Base-by-base conservation (phyloP, 768 basidiomycete species). In the Grammothele lineata region DNA sequence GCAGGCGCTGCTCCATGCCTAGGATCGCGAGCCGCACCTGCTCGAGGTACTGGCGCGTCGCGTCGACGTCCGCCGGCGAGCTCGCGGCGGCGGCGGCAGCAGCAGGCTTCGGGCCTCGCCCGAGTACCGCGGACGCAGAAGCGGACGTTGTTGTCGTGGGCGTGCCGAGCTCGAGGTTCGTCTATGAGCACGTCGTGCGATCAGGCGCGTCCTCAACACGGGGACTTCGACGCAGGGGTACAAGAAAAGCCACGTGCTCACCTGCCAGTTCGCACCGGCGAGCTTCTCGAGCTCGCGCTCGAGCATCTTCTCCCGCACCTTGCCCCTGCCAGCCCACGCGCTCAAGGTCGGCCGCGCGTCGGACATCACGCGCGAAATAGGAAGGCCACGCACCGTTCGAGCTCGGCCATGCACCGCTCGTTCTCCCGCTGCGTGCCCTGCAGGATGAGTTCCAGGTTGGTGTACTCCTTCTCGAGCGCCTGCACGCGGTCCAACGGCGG, bases 391-490 rank as follows among this genome's bases (percentile, higher is more conserved):
- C 37, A 83, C 85, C 83, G 73, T 46, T 91, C 88, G 3, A 89
- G 70, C 48, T 90, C 87, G 0, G 78, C 72, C 89, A 92, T 91
- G 52, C 83, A 85, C 40, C 84, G 73, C 56, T 91, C 88, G 57
- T 92, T 92, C 68, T 92, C 90, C 40, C 87, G 70, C 53, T 90
- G 87, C 0, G 89, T 91, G 0, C 88, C 89, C 49, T 86, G 78
- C 0, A 90, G 65, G 3, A 92, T 69, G 15, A 92, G 69, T 32
- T 90, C 89, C 1, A 90, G 68, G 47, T 86, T 84, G 56, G 80
- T 80, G 57, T 82, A 81, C 54, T 91, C 89, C 57, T 79, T 82
- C 62, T 85, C 73, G 25, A 90, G 64, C 27, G 72, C 73, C 48
- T 87, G 81, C 22, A 91, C 70, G 0, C 68, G 68, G 51, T 89